Conservation (phyloP, 1,284 basidiomycete species). For the Ustilago loliicola region DNA sequence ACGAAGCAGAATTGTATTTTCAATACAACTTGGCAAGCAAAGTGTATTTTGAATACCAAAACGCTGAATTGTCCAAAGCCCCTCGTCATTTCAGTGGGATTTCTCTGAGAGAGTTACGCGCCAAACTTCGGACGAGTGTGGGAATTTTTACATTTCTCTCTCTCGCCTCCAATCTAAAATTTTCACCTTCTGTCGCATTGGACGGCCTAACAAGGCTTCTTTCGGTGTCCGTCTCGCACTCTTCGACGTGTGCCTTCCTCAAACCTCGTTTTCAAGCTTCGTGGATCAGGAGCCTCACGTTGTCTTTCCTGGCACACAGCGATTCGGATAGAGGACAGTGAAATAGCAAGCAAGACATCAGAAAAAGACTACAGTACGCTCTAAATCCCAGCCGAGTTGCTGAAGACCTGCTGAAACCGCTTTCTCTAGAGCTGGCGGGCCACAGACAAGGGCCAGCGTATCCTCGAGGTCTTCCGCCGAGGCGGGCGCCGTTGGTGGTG, state of each 20-base stretch:
- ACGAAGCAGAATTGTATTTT: no score
- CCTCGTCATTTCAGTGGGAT: no score
- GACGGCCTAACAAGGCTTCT: neutral
- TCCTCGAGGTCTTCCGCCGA: constrained; percentile 51
- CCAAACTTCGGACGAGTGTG: constrained; percentile 17
- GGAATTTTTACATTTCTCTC: constrained; percentile 25
- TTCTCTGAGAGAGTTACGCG: neutral
- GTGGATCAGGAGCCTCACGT: no score
- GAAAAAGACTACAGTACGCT: constrained; percentile 63
- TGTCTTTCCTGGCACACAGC: neutral
- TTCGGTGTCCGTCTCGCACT: neutral
- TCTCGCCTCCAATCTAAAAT: no score
- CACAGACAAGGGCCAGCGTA: constrained; percentile 75
- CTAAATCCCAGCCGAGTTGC: constrained; percentile 62
- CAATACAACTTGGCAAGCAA: no score
- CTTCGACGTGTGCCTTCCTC: neutral
- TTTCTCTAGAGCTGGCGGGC: constrained; percentile 73
- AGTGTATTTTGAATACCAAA: no score
- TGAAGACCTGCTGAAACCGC: constrained; percentile 48
- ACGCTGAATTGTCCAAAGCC: no score
- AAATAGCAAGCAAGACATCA: constrained; percentile 18
- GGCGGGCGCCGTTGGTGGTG: constrained; percentile 38
- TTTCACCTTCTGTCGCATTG: neutral
- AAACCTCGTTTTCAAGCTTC: no score
- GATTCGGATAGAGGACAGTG: no score